Base-by-base conservation (phyloP, 2,329 filamentous ascomycete species). In the Diaporthe helianthi region DNA sequence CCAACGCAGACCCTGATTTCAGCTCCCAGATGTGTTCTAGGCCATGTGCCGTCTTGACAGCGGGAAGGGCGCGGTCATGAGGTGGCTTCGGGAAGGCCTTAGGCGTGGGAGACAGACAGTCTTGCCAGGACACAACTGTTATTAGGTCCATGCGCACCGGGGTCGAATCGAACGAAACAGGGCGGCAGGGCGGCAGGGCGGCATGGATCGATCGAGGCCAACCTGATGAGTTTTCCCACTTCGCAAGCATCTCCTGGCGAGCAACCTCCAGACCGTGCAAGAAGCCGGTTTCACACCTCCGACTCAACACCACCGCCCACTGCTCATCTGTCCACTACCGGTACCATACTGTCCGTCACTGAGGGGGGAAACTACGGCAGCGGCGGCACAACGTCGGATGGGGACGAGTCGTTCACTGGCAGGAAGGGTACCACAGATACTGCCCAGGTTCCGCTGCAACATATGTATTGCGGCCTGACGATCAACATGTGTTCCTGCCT, bases 191-290 rank as follows among this genome's bases (percentile, higher is more conserved):
- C n/a, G 13, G 36, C 13, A 38, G 13, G 36, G 36, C 36, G 36
- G 36, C 17, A 38, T 38, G 36, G 13, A 38, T 36, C 29, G 13
- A 46, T 33, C 26, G 44, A 49, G 29, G 19, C 58, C 58, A 49
- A 49, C 58, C 58, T 63, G n/a, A 41, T 33, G 38, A 44, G 58
- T 63, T 63, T 63, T 63, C 26, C 26, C 29, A 24, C 19, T 36
- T 63, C 44, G 58, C 58, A 63, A 63, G 58, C 58, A 63, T 63
- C 58, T 63, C 58, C 58, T 36, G 58, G 58, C 58, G 3, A 63
- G 58, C 58, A 63, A 33, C 44, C 58, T 63, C 26, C 3, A 33
- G 41, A 63, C 58, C 13, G 58, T 63, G 58, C 58, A 46, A 63
- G 58, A 63, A 49, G 29, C 26, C 58, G 58, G 58, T 63, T 63